Base-by-base conservation (phyloP, 169 alveolate species). In the Plasmodium coatneyi region DNA sequence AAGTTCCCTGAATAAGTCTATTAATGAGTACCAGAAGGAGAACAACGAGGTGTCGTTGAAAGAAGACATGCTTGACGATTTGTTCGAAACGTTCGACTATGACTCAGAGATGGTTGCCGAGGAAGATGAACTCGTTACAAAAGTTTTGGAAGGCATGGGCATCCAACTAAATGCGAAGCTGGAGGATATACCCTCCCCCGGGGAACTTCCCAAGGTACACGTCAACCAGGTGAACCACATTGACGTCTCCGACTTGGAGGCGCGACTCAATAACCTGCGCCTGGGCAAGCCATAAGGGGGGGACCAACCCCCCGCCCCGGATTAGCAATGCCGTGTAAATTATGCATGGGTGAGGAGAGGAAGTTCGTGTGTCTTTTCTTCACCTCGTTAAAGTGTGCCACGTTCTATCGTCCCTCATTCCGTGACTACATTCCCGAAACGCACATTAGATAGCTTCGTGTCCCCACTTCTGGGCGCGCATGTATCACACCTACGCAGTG, bases 51-150 rank as follows among this genome's bases (percentile, higher is more conserved):
- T 74, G 9, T 74, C 84, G 0, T n/a, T 84, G 56, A 84, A 84
- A 25, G 93, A 84, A 30, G 93, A 84, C 32, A 84, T 84, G 93
- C 7, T 84, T 9, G 93, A 84, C 32, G 93, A 84, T 36, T 34
- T 84, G 3, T 84, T 84, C 32, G 93, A 84, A 22, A 74, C 93
- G 14, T 52, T 84, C 0, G 80, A 84, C 74, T 84, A 84, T 74
- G 93, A 84, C 39, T 72, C 80, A 10, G 86, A 84, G 9, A 74
- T 84, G 84, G 81, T 34, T 25, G 84, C 78, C 5, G 93, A 84
- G 41, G 93, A 84, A n/a, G 93, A 84, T 49, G 80, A 52, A 36
- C 74, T 84, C 7, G 93, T 84, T 74, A 22, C 82, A 0, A 84
- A 84, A 14, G 93, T 84, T 28, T 25, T 84, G 22, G 93, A 84